phyloP scores from a whole-genome alignment of 331 rosid genomes.

The Malus hybrid region DNA sequence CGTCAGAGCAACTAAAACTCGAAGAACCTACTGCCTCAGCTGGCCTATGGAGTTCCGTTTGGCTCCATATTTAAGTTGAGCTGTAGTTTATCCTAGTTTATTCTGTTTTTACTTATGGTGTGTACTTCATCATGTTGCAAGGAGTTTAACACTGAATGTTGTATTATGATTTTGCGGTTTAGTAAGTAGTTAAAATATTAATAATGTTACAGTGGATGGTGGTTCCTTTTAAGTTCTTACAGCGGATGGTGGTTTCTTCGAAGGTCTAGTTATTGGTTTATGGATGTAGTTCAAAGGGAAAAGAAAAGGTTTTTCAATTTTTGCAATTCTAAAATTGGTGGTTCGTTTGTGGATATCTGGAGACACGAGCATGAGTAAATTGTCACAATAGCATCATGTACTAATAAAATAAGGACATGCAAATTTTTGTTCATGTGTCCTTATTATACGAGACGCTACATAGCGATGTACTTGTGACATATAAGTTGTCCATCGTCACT shows the following conservation, averaged over 20 bases:
- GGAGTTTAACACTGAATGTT: not conserved
- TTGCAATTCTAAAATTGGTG: no score
- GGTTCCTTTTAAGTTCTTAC: not conserved
- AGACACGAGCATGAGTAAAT: no score
- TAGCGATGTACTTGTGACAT: no score
- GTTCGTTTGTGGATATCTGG: no score
- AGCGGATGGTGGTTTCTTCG: not conserved
- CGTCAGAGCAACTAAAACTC: conserved; percentile 47
- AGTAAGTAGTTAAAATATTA: not conserved
- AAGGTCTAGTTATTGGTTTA: not conserved
- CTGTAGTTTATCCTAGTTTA: not conserved
- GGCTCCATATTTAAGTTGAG: not conserved
- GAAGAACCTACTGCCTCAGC: not conserved
- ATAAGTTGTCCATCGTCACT: no score
- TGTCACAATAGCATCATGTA: no score
- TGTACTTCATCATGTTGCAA: not conserved
- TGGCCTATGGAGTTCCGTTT: not conserved
- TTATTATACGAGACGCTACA: no score
- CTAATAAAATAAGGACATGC: no score
- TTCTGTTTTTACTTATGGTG: not conserved
- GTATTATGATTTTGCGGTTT: not conserved
- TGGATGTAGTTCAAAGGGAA: not conserved
- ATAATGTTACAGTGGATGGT: not conserved
- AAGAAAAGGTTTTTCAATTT: no score
- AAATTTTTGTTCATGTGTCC: no score